Base-by-base conservation (phyloP, 2,329 filamentous ascomycete genomes). In the Calonectria leucothoes region DNA sequence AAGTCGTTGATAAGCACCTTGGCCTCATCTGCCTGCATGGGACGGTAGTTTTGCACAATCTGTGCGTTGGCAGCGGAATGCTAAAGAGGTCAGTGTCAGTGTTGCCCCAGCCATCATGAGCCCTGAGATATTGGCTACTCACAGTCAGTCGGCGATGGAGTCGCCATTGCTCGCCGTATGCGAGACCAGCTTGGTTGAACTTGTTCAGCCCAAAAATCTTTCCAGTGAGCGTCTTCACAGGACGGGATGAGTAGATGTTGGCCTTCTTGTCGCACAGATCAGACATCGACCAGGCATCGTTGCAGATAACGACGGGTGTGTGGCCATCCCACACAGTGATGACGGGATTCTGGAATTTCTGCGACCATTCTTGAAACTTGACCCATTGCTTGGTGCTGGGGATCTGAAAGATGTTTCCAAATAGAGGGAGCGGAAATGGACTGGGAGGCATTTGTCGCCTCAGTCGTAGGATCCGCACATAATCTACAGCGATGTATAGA, bases 261-360 rank as follows among this genome's bases (percentile, higher is more conserved):
- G 70, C 70, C 7, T 55, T 45, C 27, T 72, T 72, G 15, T 72
- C 70, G n/a, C 70, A 72, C 33, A 72, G 29, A 33, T 72, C 45
- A 31, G 70, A 68, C 70, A 72, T 72, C n/a, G 70, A 72, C 70
- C 65, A 72, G 17, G 70, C 65, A 42, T 72, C 70, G n/a, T 72
- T 72, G 48, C 70, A 72, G 35, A 72, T 68, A 31, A 57, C 37
- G 6, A 67, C 63, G 23, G 70, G 70, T 6, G 52, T 68, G n/a
- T 67, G 70, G 3, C 70, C 70, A 55, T 72, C 70, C 70, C 70
- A 68, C n/a, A 72, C 20, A 1, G 70, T 68, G 65, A 72, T 72
- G 45, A 72, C 66, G 23, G 70, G 70, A 12, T 37, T 68, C 23
- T 69, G 31, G 29, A 68, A 68, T 31, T 67, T 64, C 20, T 45